Conservation (phyloP, 306 rosid species). For the Lathyrus oleraceus region DNA sequence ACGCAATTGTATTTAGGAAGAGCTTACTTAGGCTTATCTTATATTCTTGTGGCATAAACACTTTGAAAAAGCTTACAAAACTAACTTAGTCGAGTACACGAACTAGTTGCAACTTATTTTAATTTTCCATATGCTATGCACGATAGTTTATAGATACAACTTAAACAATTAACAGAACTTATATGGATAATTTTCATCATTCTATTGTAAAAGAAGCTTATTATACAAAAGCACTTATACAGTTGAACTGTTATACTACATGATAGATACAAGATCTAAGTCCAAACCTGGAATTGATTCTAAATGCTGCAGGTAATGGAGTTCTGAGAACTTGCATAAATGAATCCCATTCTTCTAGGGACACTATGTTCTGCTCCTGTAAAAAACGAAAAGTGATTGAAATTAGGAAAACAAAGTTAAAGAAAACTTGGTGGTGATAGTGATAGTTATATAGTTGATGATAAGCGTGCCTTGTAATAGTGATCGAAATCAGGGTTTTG, state of each 20-base stretch:
- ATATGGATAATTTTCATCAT: too few relatives aligned
- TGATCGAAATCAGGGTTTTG: slow-evolving; percentile 66
- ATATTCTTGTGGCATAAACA: background rate
- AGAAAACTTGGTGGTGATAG: background rate
- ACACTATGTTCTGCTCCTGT: slow-evolving; percentile 68
- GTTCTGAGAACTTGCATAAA: slow-evolving; percentile 69
- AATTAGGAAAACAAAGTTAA: too few relatives aligned
- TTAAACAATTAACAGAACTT: background rate
- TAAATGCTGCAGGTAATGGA: slow-evolving; percentile 78
- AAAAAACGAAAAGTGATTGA: background rate
- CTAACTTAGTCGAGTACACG: too few relatives aligned
- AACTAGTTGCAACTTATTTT: background rate
- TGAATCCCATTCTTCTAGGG: slow-evolving; percentile 67
- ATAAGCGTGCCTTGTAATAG: slow-evolving; percentile 61
- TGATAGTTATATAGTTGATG: background rate
- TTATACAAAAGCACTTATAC: background rate
- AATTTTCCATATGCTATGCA: background rate
- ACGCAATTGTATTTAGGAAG: background rate
- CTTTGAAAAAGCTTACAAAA: background rate
- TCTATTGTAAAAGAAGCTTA: background rate
- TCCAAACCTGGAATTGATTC: slow-evolving; percentile 74
- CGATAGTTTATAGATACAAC: background rate
- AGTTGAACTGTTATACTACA: background rate
- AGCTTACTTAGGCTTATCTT: background rate
- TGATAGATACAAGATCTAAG: background rate